These are phyloP conservation scores for Kluyveromyces siamensis DNA, from an alignment of 805 yeast genomes.

Conservation along the genomic window DNA sequence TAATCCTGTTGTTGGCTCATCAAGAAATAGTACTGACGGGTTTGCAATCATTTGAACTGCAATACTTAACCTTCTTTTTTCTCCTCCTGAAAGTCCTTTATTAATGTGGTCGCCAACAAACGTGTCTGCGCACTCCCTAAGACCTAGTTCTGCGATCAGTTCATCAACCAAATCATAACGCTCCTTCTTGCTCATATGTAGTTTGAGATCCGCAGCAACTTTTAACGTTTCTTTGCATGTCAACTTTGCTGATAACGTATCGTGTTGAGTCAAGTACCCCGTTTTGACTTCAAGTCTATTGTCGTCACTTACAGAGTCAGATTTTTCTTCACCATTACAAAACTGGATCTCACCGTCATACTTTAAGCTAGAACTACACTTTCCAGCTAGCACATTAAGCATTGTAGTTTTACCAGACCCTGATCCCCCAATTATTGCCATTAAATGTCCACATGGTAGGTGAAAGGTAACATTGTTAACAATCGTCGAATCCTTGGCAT, in stretches of 20 bases:
- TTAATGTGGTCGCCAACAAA: conserved; percentile 46
- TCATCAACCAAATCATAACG: conserved; percentile 46
- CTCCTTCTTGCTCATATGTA: conserved; percentile 39
- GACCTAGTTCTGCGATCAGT: conserved; percentile 53
- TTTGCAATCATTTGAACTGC: conserved; percentile 70
- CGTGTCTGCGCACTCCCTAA: conserved; percentile 54
- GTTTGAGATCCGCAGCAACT: conserved; percentile 62
- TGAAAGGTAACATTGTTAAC: conserved; percentile 48
- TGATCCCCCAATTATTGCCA: conserved; percentile 82
- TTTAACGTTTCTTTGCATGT: conserved; percentile 63
- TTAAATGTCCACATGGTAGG: conserved; percentile 49
- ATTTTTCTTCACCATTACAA: conserved; percentile 8
- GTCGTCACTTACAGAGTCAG: background rate
- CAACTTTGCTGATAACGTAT: conserved; percentile 58
- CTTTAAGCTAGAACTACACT: conserved; percentile 34
- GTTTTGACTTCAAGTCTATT: conserved; percentile 9
- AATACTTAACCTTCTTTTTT: conserved; percentile 64
- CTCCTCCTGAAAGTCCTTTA: conserved; percentile 75
- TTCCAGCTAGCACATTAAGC: conserved; percentile 53
- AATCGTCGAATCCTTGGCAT: conserved; percentile 26
- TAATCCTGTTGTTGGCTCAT: conserved; percentile 84
- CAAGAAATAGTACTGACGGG: conserved; percentile 69
- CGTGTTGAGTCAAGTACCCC: conserved; percentile 70
- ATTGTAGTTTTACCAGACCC: conserved; percentile 84
- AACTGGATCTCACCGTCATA: conserved; percentile 36